Base-by-base conservation (phyloP, 1,139 yeast genomes). In the Kluyveromyces marxianus region DNA sequence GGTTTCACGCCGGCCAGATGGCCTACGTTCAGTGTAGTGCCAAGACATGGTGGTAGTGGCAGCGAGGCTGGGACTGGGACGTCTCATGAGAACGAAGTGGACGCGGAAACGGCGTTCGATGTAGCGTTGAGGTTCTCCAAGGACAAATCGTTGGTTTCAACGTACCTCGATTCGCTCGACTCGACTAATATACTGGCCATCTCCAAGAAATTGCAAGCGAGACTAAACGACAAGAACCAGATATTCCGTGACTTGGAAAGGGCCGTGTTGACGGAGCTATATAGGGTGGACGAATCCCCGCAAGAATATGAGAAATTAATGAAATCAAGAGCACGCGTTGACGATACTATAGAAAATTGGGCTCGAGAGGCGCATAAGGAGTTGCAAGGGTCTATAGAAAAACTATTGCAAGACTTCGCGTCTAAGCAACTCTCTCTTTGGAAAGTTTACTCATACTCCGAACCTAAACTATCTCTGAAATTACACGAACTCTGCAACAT, bases 291-390 rank as follows among this genome's bases (percentile, higher is more conserved):
- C 24, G 50, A 52, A 14, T 52, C 58, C 10, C 8, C 56, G 29
- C 52, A 54, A 0, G 35, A 54, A 4, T 50, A 54, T 33, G 54
- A 54, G 14, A 44, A 53, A 4, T 29, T 50, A 0, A 21, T 25
- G 3, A 45, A 51, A n/a, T 55, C 56, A 32, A 31, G 34, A 29
- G 46, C 37, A 8, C 30, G 48, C 32, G 53, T 58, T 36, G 45
- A 47, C n/a, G 42, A 47, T 25, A 53, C 48, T 34, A 58, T 64
- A 7, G 45, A 55, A 4, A 36, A 54, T n/a, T 64, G 67, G 67
- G 55, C 59, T 29, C 50, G 54, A 42, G 44, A 53, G 2, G 54
- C 67, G 0, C 68, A 64, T 47, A 40, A 39, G 5, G 62, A 62
- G 41, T 53, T 63, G 41, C 67, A 63, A 44, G 44, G 46, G 7